phyloP scores from a whole-genome alignment of 805 yeast genomes.

The Nakazawaea wyomingensis region DNA sequence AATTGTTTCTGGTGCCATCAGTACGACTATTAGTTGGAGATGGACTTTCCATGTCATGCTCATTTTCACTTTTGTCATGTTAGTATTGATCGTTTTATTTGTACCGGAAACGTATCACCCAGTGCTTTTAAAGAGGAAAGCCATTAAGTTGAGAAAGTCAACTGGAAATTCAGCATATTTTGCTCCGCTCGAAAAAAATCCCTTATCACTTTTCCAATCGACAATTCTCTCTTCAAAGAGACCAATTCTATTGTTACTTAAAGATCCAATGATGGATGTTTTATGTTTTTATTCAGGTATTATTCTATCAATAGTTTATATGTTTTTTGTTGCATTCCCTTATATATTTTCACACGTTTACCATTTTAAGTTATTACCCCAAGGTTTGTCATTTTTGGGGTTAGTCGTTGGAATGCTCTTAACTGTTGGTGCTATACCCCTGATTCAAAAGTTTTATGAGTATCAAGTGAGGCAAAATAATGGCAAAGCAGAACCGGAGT shows the following conservation, averaged over 20 bases:
- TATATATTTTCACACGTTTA: slow-evolving; percentile 51
- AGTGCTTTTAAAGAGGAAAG: slow-evolving; percentile 44
- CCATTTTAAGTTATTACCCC: slow-evolving; percentile 44
- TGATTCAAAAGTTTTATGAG: slow-evolving; percentile 29
- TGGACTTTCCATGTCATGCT: slow-evolving; percentile 68
- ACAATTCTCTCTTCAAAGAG: slow-evolving; percentile 42
- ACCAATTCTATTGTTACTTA: slow-evolving; percentile 42
- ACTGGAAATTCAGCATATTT: slow-evolving; percentile 33
- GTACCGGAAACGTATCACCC: slow-evolving; percentile 46
- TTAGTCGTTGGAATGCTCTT: slow-evolving; percentile 45
- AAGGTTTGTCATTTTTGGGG: slow-evolving; percentile 63
- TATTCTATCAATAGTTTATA: slow-evolving; percentile 53
- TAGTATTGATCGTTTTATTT: slow-evolving; percentile 17
- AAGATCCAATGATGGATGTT: slow-evolving; percentile 51
- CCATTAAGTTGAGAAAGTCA: slow-evolving; percentile 39
- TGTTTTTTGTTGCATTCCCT: slow-evolving; percentile 64
- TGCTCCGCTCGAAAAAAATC: slow-evolving; percentile 36
- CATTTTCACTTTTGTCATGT: slow-evolving; percentile 41
- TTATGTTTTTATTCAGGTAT: slow-evolving; percentile 54
- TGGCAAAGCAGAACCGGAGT: slow-evolving; percentile 50
- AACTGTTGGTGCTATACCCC: slow-evolving; percentile 33
- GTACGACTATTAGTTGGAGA: slow-evolving; percentile 55
- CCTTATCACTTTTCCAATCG: slow-evolving; percentile 31
- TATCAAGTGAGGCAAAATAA: slow-evolving; percentile 28
- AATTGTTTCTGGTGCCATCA: slow-evolving; percentile 51